Conservation (phyloP, 108 stramenopile genomes). For the Chaetoceros tenuissimus region DNA sequence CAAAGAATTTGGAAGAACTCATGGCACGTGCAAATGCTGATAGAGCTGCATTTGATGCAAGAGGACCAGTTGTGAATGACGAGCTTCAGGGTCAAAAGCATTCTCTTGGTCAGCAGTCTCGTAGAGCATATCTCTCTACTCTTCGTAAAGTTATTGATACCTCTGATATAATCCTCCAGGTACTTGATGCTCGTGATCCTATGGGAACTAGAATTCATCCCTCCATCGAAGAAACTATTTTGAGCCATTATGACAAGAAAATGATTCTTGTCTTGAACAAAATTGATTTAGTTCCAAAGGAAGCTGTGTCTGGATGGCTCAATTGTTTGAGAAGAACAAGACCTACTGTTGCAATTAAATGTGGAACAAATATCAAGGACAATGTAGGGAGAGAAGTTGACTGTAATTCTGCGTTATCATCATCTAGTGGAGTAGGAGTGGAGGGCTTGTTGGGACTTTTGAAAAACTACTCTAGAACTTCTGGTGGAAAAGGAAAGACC, state of each 20-base stretch:
- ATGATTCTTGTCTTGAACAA: slow-evolving; percentile 99
- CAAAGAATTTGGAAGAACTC: slow-evolving; percentile 10
- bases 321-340: slow-evolving; percentile 73
- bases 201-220: slow-evolving; percentile 85
- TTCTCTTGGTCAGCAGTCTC: slow-evolving; percentile 51
- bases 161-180: slow-evolving; percentile 95
- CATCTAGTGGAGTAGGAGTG: slow-evolving; percentile 77
- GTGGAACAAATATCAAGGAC: slow-evolving; percentile 46
- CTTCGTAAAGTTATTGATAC: slow-evolving; percentile 93
- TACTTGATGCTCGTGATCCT: slow-evolving; percentile 98
- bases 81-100: slow-evolving; percentile 10
- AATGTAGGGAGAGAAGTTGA: slow-evolving; percentile 31
- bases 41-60: slow-evolving; percentile 8
- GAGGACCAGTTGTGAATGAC: slow-evolving; percentile 9
- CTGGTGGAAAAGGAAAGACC: slow-evolving; percentile 54
- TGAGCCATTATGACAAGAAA: slow-evolving; percentile 80
- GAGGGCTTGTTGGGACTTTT: slow-evolving; percentile 91
- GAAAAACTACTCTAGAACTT: slow-evolving; percentile 96
- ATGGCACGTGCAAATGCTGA: not conserved
- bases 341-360: slow-evolving; percentile 95
- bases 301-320: slow-evolving; percentile 89
- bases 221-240: slow-evolving; percentile 81
- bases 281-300: slow-evolving; percentile 95
- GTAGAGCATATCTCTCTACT: slow-evolving; percentile 86
- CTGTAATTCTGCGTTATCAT: slow-evolving; percentile 34